Evolutionary conservation across 2,329 filamentous ascomycete genomes (phyloP).

Genomic region (Exserohilum turcica): DNA sequence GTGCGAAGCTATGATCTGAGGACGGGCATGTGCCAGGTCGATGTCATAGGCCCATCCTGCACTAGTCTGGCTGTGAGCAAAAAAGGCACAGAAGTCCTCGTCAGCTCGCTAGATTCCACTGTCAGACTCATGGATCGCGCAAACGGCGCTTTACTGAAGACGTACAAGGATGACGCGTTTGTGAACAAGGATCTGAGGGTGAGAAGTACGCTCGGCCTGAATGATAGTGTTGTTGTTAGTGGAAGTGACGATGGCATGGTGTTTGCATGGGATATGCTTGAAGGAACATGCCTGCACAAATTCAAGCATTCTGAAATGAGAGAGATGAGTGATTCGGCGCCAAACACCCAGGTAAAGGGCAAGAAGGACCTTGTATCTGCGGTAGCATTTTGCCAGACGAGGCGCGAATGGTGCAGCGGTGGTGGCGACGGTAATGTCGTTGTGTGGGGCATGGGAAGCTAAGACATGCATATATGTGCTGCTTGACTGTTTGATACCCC

Average conservation of each 20-base stretch:
- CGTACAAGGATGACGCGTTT: slow-evolving; percentile 64
- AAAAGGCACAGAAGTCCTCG: slow-evolving; percentile 75
- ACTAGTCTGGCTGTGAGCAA: slow-evolving; percentile 74
- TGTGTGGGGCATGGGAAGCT: slow-evolving; percentile 39
- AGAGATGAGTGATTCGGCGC: slow-evolving; percentile 25
- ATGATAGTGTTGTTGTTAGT: slow-evolving; percentile 77
- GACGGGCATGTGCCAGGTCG: slow-evolving; percentile 65
- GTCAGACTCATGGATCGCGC: slow-evolving; percentile 81
- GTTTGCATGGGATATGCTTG: slow-evolving; percentile 84
- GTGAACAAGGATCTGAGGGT: slow-evolving; percentile 75
- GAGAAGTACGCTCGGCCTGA: slow-evolving; percentile 73
- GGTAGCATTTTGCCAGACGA: slow-evolving; percentile 53
- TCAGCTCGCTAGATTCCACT: slow-evolving; percentile 75
- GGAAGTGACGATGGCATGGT: slow-evolving; percentile 79
- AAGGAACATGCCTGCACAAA: slow-evolving; percentile 68
- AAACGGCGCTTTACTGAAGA: slow-evolving; percentile 73
- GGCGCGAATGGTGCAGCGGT: slow-evolving; percentile 56
- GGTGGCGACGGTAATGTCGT: slow-evolving; percentile 54
- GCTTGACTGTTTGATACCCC: slow-evolving; percentile 6
- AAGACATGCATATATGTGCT: neutral
- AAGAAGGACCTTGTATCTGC: slow-evolving; percentile 56
- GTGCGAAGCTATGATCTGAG: slow-evolving; percentile 82
- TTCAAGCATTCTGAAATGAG: slow-evolving; percentile 55
- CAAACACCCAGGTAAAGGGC: slow-evolving; percentile 40
- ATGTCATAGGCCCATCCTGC: slow-evolving; percentile 60